Conservation (phyloP, 1,284 basidiomycete species). For the Microbotryum scabiosae region DNA sequence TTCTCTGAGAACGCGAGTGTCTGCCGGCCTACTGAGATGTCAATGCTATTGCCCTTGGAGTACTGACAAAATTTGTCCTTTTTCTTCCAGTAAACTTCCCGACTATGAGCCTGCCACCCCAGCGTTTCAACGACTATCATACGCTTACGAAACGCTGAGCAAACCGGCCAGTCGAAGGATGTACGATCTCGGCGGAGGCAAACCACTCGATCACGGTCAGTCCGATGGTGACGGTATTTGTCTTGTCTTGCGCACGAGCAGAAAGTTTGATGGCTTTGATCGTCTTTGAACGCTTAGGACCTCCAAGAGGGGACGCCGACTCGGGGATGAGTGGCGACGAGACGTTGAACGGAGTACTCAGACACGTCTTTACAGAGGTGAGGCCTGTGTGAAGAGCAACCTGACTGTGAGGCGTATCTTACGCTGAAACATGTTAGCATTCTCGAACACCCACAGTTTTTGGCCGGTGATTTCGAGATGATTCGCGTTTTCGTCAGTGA, state of each 20-base stretch:
- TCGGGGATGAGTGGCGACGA: constrained; percentile 47
- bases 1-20: neutral
- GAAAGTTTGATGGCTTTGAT: neutral
- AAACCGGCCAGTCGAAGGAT: constrained; percentile 58
- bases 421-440: neutral
- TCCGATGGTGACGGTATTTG: neutral
- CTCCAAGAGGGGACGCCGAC: neutral
- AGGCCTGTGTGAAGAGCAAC: constrained; percentile 40
- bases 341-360: constrained; percentile 62
- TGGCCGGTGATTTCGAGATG: constrained; percentile 67
- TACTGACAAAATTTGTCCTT: neutral
- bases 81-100: constrained; percentile 60
- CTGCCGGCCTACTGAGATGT: too few species aligned
- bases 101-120: constrained; percentile 60
- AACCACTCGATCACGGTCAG: constrained; percentile 30
- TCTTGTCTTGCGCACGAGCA: neutral
- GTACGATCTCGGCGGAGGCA: constrained; percentile 52
- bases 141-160: constrained; percentile 70
- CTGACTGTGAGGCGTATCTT: too few species aligned
- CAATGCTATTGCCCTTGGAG: neutral
- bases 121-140: constrained; percentile 74
- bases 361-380: constrained; percentile 69
- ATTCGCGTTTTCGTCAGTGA: constrained; percentile 62
- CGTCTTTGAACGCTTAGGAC: neutral
- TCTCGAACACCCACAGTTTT: constrained; percentile 8